Conservation (phyloP, 768 basidiomycete genomes). For the Suillus occidentalis region DNA sequence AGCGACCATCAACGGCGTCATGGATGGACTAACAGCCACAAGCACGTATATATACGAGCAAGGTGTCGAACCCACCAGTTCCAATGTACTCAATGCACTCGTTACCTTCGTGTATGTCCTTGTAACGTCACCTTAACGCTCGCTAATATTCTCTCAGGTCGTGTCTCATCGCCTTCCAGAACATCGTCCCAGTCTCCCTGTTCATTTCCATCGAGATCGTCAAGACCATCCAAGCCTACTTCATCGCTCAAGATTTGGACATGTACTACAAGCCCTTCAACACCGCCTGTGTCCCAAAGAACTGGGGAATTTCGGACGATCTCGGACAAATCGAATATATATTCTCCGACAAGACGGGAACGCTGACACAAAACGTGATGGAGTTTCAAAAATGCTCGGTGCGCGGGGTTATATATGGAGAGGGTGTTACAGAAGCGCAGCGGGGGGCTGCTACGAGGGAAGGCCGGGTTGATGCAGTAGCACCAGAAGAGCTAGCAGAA, state of each 20-base stretch:
- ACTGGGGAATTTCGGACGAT: constrained; percentile 98
- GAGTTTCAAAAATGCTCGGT: constrained; percentile 97
- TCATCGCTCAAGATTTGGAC: constrained; percentile 93
- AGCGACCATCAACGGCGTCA: constrained; percentile 74
- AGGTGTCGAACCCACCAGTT: constrained; percentile 61
- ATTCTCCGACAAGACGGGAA: constrained; percentile 94
- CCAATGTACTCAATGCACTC: constrained; percentile 67
- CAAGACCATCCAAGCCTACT: constrained; percentile 96
- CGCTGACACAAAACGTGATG: constrained; percentile 98
- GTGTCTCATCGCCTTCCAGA: constrained; percentile 94
- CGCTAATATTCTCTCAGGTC: constrained; percentile 50
- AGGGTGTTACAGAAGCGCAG: constrained; percentile 94
- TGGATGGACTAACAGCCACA: constrained; percentile 57
- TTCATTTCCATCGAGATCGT: constrained; percentile 98
- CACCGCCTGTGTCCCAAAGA: constrained; percentile 90
- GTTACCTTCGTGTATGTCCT: constrained; percentile 86
- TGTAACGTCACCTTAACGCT: constrained; percentile 3
- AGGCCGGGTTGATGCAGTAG: constrained; percentile 62
- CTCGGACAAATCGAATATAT: constrained; percentile 97
- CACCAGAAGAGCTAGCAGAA: constrained; percentile 69
- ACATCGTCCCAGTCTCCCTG: constrained; percentile 93
- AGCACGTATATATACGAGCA: constrained; percentile 75
- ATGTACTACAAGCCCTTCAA: constrained; percentile 93
- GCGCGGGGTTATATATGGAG: constrained; percentile 81
- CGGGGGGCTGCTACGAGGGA: constrained; percentile 86